These are phyloP conservation scores for Aspergillus uvarum DNA, from an alignment of 2,329 filamentous ascomycete genomes.

Conservation along the genomic window DNA sequence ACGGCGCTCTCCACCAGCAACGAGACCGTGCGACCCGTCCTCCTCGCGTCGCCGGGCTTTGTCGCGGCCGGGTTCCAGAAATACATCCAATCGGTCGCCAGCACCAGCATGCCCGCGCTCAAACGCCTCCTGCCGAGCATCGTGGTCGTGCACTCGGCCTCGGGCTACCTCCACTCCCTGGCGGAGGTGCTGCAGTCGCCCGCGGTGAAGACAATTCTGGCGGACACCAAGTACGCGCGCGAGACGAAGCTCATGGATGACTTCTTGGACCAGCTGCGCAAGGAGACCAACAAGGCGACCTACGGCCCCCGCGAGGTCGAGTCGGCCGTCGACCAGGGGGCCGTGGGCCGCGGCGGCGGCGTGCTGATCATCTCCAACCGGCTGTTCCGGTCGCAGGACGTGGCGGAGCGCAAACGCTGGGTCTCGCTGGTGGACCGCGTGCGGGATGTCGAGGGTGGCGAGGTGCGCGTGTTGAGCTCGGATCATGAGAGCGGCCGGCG, in stretches of 20 bases:
- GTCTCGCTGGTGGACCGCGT: constrained; percentile 85
- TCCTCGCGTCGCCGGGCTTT: constrained; percentile 89
- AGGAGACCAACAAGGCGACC: constrained; percentile 84
- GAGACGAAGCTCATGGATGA: constrained; percentile 83
- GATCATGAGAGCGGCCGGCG: constrained; percentile 91
- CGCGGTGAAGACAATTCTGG: constrained; percentile 73
- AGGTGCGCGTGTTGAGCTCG: constrained; percentile 84
- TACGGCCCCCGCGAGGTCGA: constrained; percentile 84
- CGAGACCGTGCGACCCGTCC: constrained; percentile 57
- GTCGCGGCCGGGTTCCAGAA: constrained; percentile 76
- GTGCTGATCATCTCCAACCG: constrained; percentile 83
- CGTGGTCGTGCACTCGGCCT: constrained; percentile 76
- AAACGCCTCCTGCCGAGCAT: constrained; percentile 67
- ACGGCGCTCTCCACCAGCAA: constrained; percentile 36
- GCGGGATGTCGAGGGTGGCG: constrained; percentile 75
- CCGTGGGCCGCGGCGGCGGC: constrained; percentile 82
- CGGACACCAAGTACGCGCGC: constrained; percentile 82
- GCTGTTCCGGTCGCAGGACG: constrained; percentile 79
- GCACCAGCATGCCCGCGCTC: constrained; percentile 56
- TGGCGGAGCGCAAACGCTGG: constrained; percentile 74
- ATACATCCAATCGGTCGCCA: constrained; percentile 64
- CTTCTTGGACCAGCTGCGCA: constrained; percentile 73
- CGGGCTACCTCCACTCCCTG: constrained; percentile 81
- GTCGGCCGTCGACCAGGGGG: constrained; percentile 79
- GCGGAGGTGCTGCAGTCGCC: constrained; percentile 82